A percentile compares a stretch with the other conserved stretches of the same genome.
Conservation (phyloP, 2,329 filamentous ascomycete genomes). For the Paracoccidioides lutzii region DNA sequence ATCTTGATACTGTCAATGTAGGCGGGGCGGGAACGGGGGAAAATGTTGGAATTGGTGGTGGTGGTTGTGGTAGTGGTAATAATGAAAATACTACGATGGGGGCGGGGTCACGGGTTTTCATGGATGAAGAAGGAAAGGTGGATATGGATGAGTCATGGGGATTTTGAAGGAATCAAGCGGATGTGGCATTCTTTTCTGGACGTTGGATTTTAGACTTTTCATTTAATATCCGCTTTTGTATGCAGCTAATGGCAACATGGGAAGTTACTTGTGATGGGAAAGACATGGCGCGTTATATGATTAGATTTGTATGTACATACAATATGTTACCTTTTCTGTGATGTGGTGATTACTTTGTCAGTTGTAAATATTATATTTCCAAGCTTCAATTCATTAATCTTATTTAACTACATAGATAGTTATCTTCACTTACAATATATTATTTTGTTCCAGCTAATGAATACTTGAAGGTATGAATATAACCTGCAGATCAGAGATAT, state of each 20-base stretch:
- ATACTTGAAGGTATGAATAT: too few species aligned
- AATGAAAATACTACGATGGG: background rate
- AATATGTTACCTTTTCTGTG: background rate
- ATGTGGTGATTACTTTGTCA: background rate
- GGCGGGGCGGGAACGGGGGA: background rate
- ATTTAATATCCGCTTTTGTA: background rate
- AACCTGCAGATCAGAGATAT: too few species aligned
- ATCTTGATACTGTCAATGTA: conserved; percentile 20
- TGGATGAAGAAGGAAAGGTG: conserved; percentile 1
- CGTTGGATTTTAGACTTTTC: background rate
- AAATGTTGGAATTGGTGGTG: background rate
- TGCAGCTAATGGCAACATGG: background rate
- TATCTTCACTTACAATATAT: too few species aligned
- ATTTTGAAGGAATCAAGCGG: conserved; percentile 9
- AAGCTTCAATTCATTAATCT: too few species aligned
- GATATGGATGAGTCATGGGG: conserved; percentile 11
- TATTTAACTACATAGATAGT: too few species aligned
- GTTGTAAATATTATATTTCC: background rate
- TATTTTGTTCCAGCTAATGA: too few species aligned
- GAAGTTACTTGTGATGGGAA: background rate
- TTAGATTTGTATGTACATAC: background rate
- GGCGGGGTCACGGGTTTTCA: background rate
- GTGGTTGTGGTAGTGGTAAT: background rate
- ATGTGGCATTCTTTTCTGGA: background rate
- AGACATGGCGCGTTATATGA: background rate